Conservation (phyloP, 2,329 filamentous ascomycete genomes). For the Parastagonospora nodorum region DNA sequence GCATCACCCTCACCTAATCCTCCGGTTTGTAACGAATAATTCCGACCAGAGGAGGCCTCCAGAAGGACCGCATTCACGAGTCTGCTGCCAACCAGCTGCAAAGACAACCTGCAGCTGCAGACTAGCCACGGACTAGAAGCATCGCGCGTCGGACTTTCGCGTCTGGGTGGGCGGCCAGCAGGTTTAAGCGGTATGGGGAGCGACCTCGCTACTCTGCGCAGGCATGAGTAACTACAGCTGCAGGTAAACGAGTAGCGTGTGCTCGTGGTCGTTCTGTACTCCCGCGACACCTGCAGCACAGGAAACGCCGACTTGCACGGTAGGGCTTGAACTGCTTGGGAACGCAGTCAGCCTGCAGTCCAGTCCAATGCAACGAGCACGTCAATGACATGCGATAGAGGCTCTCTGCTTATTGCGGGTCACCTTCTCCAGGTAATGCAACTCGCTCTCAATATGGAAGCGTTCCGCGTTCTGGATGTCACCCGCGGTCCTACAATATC, state of each 20-base stretch:
- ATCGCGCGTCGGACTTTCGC: constrained; percentile 21
- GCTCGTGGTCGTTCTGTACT: constrained; percentile 20
- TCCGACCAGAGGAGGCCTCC: constrained; percentile 16
- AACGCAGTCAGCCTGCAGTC: constrained; percentile 1
- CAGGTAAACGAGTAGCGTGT: constrained; percentile 19
- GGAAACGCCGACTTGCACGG: constrained; percentile 28
- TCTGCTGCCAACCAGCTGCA: constrained; percentile 15
- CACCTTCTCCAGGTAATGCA: background rate
- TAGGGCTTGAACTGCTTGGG: constrained; percentile 1
- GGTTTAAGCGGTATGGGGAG: constrained; percentile 24
- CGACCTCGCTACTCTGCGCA: constrained; percentile 31
- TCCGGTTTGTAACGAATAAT: constrained; percentile 11
- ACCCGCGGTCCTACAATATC: constrained; percentile 22
- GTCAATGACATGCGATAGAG: background rate
- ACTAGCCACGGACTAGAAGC: constrained; percentile 25
- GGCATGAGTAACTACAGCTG: constrained; percentile 32
- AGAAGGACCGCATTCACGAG: constrained; percentile 13
- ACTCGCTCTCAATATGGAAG: constrained; percentile 15
- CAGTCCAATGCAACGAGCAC: background rate
- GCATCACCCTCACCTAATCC: constrained; percentile 15
- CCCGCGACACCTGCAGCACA: constrained; percentile 22
- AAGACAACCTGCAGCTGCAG: constrained; percentile 16
- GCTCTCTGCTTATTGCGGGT: background rate
- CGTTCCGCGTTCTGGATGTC: constrained; percentile 27
- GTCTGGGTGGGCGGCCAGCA: constrained; percentile 32